phyloP scores from a whole-genome alignment of 331 rosid genomes.

The Pyrus hybrid region DNA sequence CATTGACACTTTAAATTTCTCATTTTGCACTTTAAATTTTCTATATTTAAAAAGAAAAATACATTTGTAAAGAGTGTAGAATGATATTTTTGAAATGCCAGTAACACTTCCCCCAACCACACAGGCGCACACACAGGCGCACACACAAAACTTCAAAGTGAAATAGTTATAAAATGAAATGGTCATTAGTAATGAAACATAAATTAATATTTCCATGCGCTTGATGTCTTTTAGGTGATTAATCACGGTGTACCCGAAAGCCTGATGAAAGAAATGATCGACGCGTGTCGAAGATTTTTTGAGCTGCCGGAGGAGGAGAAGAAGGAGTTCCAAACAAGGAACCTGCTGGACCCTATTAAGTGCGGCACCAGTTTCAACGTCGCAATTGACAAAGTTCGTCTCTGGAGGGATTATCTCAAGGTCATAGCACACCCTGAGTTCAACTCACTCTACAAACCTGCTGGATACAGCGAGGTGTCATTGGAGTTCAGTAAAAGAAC shows the following conservation, averaged over 20 bases:
- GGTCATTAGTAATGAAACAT: no score
- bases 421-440: slow-evolving; percentile 36
- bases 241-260: slow-evolving; percentile 24
- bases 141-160: no score
- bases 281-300: slow-evolving; percentile 31
- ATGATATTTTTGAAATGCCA: no score
- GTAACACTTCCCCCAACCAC: no score
- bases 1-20: no score
- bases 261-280: slow-evolving; percentile 32
- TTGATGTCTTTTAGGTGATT: slow-evolving; percentile 10
- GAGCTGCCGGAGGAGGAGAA: slow-evolving; percentile 39
- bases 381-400: slow-evolving; percentile 39
- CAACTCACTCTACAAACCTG: slow-evolving; percentile 46
- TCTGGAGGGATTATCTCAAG: slow-evolving; percentile 66
- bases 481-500: neutral
- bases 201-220: neutral
- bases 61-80: no score
- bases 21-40: no score
- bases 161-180: no score
- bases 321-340: slow-evolving; percentile 34
- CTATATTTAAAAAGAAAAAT: no score
- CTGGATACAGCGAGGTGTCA: neutral
- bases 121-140: no score
- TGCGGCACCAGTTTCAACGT: slow-evolving; percentile 49
- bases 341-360: slow-evolving; percentile 31